Evolutionary conservation across 129 eudicot genomes (phyloP).

Genomic region (Pittosporum tobira): DNA sequence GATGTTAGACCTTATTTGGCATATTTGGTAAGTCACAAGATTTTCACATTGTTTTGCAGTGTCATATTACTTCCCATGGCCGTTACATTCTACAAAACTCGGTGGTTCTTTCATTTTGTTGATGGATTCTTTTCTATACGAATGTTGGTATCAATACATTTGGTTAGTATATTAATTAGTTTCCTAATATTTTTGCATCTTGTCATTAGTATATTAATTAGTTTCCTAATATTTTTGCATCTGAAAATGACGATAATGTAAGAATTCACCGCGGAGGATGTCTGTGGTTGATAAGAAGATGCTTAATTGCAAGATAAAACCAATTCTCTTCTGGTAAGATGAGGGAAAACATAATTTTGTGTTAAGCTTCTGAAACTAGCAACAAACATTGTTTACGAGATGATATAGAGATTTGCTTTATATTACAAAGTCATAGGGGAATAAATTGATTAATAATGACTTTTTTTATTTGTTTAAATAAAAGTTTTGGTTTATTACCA

Average conservation of each 20-base stretch:
- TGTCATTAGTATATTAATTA: constrained; percentile 25
- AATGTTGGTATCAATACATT: constrained; percentile 61
- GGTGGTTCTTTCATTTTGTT: constrained; percentile 84
- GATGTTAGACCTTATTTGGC: not conserved
- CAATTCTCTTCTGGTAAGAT: too few relatives aligned
- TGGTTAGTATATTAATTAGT: constrained; percentile 45
- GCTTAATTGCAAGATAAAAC: too few relatives aligned
- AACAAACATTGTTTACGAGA: too few relatives aligned
- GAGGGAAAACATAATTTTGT: too few relatives aligned
- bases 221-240: not conserved
- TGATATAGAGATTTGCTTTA: not conserved
- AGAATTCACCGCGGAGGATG: too few relatives aligned
- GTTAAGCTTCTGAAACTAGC: too few relatives aligned
- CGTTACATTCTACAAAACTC: constrained; percentile 61
- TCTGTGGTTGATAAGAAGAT: too few relatives aligned
- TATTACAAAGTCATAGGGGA: not conserved
- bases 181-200: not conserved
- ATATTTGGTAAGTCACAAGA: not conserved
- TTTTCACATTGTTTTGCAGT: constrained; percentile 41
- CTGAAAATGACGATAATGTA: not conserved
- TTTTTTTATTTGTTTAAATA: not conserved
- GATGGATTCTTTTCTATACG: constrained; percentile 66
- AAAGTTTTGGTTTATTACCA: not conserved
- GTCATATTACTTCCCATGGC: constrained; percentile 69
- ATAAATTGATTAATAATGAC: not conserved